Percentiles rank a stretch among this genome's conserved stretches.
These are phyloP conservation scores for Leucoagaricus sp. DNA, from an alignment of 1,284 basidiomycete genomes.

Conservation along the genomic window DNA sequence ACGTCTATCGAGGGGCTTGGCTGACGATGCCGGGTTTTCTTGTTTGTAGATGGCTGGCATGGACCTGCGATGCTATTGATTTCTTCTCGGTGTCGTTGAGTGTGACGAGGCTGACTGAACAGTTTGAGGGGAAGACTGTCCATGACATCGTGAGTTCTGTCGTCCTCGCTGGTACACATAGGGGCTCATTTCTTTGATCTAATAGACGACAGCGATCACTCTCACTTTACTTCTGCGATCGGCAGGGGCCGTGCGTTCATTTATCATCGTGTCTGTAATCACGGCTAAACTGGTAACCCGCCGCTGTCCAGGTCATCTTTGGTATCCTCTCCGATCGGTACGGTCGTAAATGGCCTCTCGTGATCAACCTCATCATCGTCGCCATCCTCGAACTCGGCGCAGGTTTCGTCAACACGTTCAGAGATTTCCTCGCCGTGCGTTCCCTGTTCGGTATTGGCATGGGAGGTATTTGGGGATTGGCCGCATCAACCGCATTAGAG, in stretches of 20 bases:
- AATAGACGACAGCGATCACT: slow-evolving; percentile 85
- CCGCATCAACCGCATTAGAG: slow-evolving; percentile 80
- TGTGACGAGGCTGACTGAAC: slow-evolving; percentile 52
- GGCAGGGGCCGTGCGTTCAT: slow-evolving; percentile 69
- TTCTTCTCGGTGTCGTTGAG: slow-evolving; percentile 86
- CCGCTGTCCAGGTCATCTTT: slow-evolving; percentile 55
- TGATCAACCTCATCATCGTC: slow-evolving; percentile 74
- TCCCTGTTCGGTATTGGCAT: slow-evolving; percentile 86
- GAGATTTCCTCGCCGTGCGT: slow-evolving; percentile 71
- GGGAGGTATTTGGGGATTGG: slow-evolving; percentile 85
- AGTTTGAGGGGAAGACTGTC: slow-evolving; percentile 49
- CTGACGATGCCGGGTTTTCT: not conserved
- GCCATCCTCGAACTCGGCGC: slow-evolving; percentile 79
- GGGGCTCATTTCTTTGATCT: slow-evolving; percentile 1
- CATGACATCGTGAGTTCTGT: slow-evolving; percentile 51
- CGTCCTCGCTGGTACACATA: slow-evolving; percentile 4
- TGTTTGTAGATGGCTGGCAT: slow-evolving; percentile 65
- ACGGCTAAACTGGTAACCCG: not conserved
- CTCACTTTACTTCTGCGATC: slow-evolving; percentile 91
- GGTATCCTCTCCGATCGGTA: slow-evolving; percentile 82
- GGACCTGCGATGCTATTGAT: slow-evolving; percentile 81
- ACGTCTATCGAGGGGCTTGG: not conserved
- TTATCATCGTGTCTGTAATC: not conserved
- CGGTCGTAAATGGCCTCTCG: slow-evolving; percentile 92
- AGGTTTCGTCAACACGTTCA: slow-evolving; percentile 71